Conservation (phyloP, 345 rosid genomes). For the Anastatica hierochuntica region DNA sequence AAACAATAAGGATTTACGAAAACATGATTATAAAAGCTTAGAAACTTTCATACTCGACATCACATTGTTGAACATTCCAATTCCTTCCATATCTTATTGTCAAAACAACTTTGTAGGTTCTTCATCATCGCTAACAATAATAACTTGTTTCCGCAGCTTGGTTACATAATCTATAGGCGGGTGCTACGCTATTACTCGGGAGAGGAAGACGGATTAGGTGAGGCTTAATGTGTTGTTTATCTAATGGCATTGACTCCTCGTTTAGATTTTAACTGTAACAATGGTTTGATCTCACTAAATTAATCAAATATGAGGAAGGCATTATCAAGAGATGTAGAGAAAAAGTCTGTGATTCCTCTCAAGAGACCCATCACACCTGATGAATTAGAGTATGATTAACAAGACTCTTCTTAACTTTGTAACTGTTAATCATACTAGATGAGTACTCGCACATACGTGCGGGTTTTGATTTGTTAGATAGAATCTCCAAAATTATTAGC, state of each 20-base stretch:
- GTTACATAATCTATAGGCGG: conserved; percentile 74
- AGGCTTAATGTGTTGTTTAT: conserved; percentile 11
- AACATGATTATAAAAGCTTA: neutral
- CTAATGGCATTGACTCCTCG: neutral
- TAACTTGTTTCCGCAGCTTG: conserved; percentile 39
- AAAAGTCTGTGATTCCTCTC: conserved; percentile 79
- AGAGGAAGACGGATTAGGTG: conserved; percentile 83
- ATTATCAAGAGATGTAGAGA: conserved; percentile 70
- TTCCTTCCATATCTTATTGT: too few relatives aligned
- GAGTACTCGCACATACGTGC: too few relatives aligned
- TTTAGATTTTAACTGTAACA: neutral
- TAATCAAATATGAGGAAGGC: conserved; percentile 92
- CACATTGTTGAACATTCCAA: too few relatives aligned
- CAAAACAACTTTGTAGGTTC: neutral
- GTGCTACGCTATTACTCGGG: conserved; percentile 91
- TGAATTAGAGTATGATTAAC: conserved; percentile 83
- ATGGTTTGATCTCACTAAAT: neutral
- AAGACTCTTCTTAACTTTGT: too few relatives aligned
- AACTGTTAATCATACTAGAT: too few relatives aligned
- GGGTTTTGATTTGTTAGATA: too few relatives aligned
- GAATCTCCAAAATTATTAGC: too few relatives aligned
- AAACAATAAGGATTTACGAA: neutral
- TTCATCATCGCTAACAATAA: neutral
- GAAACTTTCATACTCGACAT: conserved; percentile 1
- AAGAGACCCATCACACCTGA: conserved; percentile 82